These are phyloP conservation scores for Trapa bicornis DNA, from an alignment of 345 rosid genomes.

Conservation along the genomic window DNA sequence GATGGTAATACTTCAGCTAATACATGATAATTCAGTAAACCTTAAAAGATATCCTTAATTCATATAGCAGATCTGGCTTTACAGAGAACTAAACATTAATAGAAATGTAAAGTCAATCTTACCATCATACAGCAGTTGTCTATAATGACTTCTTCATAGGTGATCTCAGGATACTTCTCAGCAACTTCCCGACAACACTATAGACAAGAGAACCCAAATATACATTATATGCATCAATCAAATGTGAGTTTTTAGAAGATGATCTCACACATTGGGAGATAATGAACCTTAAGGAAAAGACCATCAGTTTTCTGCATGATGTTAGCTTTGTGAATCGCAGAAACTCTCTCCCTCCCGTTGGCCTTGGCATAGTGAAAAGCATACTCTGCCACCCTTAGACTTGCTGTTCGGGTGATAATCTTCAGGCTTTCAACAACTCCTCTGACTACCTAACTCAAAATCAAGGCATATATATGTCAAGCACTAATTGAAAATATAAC, in stretches of 20 bases:
- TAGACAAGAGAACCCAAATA: conserved; percentile 7
- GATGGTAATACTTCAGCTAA: no score
- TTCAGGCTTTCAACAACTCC: conserved; percentile 99
- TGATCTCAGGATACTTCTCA: conserved; percentile 88
- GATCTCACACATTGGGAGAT: background rate
- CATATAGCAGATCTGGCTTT: background rate
- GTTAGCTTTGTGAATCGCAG: conserved; percentile 95
- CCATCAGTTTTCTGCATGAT: conserved; percentile 99
- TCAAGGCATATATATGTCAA: background rate
- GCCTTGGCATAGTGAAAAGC: conserved; percentile 94
- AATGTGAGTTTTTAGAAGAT: background rate
- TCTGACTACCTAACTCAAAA: conserved; percentile 69
- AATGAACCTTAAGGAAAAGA: conserved; percentile 76
- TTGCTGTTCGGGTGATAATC: conserved; percentile 93
- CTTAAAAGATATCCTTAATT: background rate
- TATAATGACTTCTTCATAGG: conserved; percentile 93
- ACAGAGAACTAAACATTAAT: background rate
- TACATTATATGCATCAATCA: background rate
- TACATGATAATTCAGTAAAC: background rate
- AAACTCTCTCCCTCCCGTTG: conserved; percentile 93
- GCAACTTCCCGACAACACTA: conserved; percentile 99
- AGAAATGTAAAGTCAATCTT: conserved; percentile 5
- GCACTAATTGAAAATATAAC: no score
- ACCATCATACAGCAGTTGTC: conserved; percentile 99
- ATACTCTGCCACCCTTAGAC: conserved; percentile 98